phyloP scores from a whole-genome alignment of 176 grass and related monocot genomes.

The Aegilops umbellulata region DNA sequence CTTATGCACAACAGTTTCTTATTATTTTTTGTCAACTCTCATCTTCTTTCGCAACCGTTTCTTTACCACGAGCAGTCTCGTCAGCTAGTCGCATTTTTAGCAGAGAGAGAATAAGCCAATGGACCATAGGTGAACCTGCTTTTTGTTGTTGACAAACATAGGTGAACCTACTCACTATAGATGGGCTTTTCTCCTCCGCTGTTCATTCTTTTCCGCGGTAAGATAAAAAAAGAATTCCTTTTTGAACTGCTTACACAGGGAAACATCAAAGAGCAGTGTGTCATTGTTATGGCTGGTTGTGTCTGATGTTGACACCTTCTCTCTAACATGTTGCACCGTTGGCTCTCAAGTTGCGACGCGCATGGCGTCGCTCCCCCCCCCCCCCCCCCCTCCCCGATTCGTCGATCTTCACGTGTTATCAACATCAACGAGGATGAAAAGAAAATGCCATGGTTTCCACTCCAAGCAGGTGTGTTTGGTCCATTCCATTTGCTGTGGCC shows the following conservation, averaged over 20 bases:
- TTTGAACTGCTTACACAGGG: background rate
- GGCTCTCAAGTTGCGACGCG: background rate
- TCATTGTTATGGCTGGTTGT: background rate
- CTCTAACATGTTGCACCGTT: background rate
- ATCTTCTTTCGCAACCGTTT: background rate
- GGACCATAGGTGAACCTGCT: background rate
- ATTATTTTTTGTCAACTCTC: background rate
- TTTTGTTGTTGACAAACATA: background rate
- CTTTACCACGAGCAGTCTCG: background rate
- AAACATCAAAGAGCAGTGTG: background rate
- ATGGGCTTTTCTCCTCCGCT: too few species aligned
- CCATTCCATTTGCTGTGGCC: background rate
- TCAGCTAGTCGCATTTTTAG: background rate
- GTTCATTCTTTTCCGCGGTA: background rate
- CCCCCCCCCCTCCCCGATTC: background rate
- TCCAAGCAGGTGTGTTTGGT: background rate
- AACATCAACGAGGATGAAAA: background rate
- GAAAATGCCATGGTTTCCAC: too few species aligned
- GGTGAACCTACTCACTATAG: background rate
- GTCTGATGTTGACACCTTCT: background rate
- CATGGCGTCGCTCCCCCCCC: too few species aligned
- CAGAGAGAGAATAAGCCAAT: conserved; percentile 68
- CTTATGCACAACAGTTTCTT: background rate
- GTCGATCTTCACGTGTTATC: background rate
- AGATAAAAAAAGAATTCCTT: background rate